Conservation (phyloP, 2,329 filamentous ascomycete species). For the Sarocladium kiliense region DNA sequence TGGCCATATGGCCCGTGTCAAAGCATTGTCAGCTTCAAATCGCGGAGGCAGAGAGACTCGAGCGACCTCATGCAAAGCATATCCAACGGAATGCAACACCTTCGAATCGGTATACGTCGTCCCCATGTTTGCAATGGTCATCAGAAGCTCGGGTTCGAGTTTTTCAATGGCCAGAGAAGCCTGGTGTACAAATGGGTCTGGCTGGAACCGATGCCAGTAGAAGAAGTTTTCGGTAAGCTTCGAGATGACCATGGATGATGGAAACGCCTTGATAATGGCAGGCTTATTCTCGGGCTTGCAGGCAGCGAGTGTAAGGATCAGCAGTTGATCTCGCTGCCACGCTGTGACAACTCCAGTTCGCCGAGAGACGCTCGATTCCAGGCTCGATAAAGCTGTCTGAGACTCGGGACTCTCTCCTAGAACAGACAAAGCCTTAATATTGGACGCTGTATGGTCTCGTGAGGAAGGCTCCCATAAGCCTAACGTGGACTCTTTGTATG, state of each 20-base stretch:
- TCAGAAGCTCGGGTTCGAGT: neutral
- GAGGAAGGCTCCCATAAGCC: neutral
- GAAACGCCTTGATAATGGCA: neutral
- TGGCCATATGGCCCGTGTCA: conserved; percentile 30
- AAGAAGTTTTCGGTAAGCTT: neutral
- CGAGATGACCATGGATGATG: neutral
- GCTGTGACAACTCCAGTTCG: neutral
- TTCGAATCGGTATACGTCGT: neutral
- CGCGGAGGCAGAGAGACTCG: neutral
- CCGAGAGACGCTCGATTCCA: neutral
- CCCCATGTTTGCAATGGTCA: neutral
- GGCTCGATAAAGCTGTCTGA: neutral
- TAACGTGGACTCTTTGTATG: neutral
- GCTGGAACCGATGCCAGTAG: conserved; percentile 1
- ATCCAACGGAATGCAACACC: neutral
- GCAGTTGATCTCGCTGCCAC: neutral
- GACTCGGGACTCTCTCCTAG: neutral
- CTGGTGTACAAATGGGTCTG: neutral
- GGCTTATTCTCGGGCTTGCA: conserved; percentile 2
- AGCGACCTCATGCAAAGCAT: neutral
- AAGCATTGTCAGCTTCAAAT: conserved; percentile 45
- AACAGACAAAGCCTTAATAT: neutral
- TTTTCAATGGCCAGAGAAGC: neutral
- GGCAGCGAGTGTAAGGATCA: neutral
- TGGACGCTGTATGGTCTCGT: neutral